phyloP scores from a whole-genome alignment of 75 land plant genomes.

The Cryptomeria japonica region DNA sequence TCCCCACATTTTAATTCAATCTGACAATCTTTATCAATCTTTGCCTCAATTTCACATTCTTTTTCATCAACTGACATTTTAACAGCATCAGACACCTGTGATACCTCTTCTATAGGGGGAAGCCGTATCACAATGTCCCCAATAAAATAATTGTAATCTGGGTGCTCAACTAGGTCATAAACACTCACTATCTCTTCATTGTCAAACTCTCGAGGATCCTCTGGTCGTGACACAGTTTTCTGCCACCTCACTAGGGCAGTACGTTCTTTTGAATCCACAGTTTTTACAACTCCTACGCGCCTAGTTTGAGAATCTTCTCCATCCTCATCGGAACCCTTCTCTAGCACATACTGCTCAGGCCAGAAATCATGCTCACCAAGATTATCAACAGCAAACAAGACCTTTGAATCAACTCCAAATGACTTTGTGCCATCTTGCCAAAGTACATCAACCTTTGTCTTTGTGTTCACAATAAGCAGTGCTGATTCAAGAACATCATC shows the following conservation, averaged over 20 bases:
- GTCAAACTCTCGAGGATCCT: slow-evolving; percentile 71
- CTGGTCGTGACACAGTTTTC: slow-evolving; percentile 65
- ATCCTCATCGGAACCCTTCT: slow-evolving; percentile 70
- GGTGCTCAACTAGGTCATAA: slow-evolving; percentile 93
- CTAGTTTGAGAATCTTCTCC: slow-evolving; percentile 50
- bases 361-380: slow-evolving; percentile 96
- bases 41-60: slow-evolving; percentile 1
- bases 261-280: slow-evolving; percentile 89
- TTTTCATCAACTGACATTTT: background rate
- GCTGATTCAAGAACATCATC: slow-evolving; percentile 72
- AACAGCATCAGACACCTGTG: slow-evolving; percentile 22
- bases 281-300: slow-evolving; percentile 83
- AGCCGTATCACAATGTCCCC: slow-evolving; percentile 95
- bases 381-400: slow-evolving; percentile 73
- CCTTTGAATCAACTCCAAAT: slow-evolving; percentile 44
- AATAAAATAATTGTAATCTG: slow-evolving; percentile 89
- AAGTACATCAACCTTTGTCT: slow-evolving; percentile 80
- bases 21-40: slow-evolving; percentile 5
- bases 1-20: background rate
- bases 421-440: slow-evolving; percentile 92
- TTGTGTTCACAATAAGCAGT: slow-evolving; percentile 62
- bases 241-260: slow-evolving; percentile 91
- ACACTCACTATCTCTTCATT: slow-evolving; percentile 91
- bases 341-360: slow-evolving; percentile 94
- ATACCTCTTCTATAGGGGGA: slow-evolving; percentile 35